Conservation (phyloP, 192 early-diverging fungal genomes). For the Coemansia sp. region DNA sequence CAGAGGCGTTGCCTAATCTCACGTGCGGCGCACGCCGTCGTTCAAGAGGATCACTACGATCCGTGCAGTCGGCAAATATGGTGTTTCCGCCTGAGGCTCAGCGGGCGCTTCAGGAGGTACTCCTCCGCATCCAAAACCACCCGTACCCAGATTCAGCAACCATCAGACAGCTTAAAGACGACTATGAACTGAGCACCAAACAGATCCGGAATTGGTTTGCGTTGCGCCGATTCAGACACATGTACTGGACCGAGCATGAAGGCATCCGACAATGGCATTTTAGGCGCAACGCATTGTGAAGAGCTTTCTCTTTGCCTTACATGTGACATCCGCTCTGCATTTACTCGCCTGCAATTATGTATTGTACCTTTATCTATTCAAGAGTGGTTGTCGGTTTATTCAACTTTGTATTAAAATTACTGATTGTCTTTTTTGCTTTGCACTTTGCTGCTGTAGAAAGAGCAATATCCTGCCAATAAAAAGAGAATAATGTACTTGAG, state of each 20-base stretch:
- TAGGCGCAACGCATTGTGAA: constrained; percentile 11
- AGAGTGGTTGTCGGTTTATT: neutral
- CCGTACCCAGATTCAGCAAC: constrained; percentile 26
- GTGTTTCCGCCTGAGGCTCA: constrained; percentile 26
- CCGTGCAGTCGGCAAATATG: constrained; percentile 3
- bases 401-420: neutral
- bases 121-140: constrained; percentile 23
- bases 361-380: constrained; percentile 2
- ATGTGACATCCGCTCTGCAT: neutral
- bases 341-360: constrained; percentile 8
- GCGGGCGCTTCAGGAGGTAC: constrained; percentile 19
- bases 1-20: neutral
- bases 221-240: constrained; percentile 34
- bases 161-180: constrained; percentile 12
- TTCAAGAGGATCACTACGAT: neutral
- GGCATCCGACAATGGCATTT: constrained; percentile 31
- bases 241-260: constrained; percentile 13
- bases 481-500: neutral
- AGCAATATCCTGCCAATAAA: neutral
- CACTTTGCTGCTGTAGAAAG: neutral
- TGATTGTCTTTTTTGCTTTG: neutral
- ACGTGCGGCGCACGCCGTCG: constrained; percentile 3
- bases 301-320: neutral
- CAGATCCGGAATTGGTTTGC: constrained; percentile 53
- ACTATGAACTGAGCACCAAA: constrained; percentile 22